Base-by-base conservation (phyloP, 371 early-diverging fungal genomes). In the Syncephalastrum racemosum region DNA sequence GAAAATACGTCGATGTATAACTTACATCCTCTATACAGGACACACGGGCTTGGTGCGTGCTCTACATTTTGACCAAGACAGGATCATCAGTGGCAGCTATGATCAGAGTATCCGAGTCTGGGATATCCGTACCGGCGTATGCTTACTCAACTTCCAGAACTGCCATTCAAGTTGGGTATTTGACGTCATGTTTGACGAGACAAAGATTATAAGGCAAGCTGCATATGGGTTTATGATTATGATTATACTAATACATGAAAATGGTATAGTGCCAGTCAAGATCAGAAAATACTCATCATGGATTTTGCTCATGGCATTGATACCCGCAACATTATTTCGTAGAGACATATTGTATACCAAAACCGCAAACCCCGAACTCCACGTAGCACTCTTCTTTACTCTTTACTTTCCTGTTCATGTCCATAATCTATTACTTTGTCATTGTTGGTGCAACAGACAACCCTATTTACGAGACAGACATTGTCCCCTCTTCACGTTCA, bases 21-120 rank as follows among this genome's bases (percentile, higher is more conserved):
- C 20, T 16, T 41, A 13, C 40, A 2, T 46, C 13, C 27, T 53
- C 75, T 93, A 13, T 36, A 65, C 70, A 45, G 93, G 91, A 6
- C 99, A 99, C 73, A 84, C 83, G 15, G 91, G 91, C 40, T 73
- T 97, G 25, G 98, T 99, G 13, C 84, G 96, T 41, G 97, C 96
- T 13, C 75, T 99, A 36, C 90, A 90, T 46, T 90, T 83, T 56
- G 73, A 73, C 10, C 80, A 85, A 10, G 73, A 83, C 40, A 75
- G 76, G 54, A 62, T 78, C 50, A 67, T 78, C 4, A 78, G 79
- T 20, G 73, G 68, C 1, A 68, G 79, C n/a, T 97, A 97, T 67
- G 99, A 99, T 73, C 92, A 94, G 60, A 88, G 92, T 3, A 89
- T 99, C 53, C 96, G 95, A 63, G 91, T 98, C 41, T 98, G 96